phyloP scores from a whole-genome alignment of 73 alveolate species.

The Paramecium caudatum region DNA sequence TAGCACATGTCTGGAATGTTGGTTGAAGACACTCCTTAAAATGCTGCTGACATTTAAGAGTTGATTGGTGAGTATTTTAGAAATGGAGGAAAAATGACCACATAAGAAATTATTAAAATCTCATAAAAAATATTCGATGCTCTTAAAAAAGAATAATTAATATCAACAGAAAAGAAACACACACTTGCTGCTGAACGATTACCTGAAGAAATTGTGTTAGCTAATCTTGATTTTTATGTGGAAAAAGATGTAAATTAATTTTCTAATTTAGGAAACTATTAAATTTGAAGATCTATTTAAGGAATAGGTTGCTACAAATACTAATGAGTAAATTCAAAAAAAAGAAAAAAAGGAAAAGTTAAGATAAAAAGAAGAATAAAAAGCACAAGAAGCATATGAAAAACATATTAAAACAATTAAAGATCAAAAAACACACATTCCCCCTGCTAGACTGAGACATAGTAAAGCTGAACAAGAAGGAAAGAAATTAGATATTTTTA shows the following conservation, averaged over 20 bases:
- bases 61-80: constrained; percentile 96
- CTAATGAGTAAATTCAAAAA: constrained; percentile 82
- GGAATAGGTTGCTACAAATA: constrained; percentile 80
- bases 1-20: constrained; percentile 92
- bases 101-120: constrained; percentile 88
- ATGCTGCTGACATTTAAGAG: constrained; percentile 87
- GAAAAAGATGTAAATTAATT: constrained; percentile 86
- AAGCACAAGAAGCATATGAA: constrained; percentile 90
- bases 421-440: constrained; percentile 84
- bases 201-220: constrained; percentile 18
- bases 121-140: constrained; percentile 82
- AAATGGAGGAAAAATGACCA: constrained; percentile 93
- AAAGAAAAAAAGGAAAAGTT: constrained; percentile 82
- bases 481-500: constrained; percentile 89
- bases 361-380: constrained; percentile 76
- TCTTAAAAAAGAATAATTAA: constrained; percentile 82
- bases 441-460: constrained; percentile 92
- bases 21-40: constrained; percentile 94
- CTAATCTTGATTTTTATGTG: constrained; percentile 70
- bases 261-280: constrained; percentile 80
- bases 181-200: constrained; percentile 74
- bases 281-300: constrained; percentile 76
- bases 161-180: constrained; percentile 56
- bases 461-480: constrained; percentile 88
- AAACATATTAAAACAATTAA: constrained; percentile 89